Evolutionary conservation across 23 red algal genomes (phyloP), one percentile per base, ranked within the genome.

Genomic region (Agarophyton chilense): DNA sequence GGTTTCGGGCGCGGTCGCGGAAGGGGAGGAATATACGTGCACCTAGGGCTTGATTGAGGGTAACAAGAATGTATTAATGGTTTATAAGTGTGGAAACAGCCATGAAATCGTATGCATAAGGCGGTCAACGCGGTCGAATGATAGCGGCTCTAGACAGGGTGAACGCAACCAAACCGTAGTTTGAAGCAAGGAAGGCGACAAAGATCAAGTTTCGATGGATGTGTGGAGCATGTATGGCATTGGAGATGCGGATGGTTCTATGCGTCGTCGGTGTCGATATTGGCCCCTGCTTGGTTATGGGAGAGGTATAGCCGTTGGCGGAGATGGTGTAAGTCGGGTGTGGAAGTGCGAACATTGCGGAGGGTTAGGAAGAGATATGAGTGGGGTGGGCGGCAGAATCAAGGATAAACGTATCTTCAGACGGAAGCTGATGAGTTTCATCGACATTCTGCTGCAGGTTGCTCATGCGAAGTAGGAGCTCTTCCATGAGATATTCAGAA

Each of bases 381-480:
- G 80, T 70, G 2, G 80, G 80, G 31, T 67, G 6, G 36, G 80
- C 80, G 2, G 56, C 60, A 70, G 58, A 68, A 52, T 84, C 80
- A 11, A 68, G 80, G 5, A 84, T 34, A 26, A 41, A 60, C 76
- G 18, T 74, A 74, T 39, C 40, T n/a, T 74, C 34, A 18, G 33
- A 14, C 11, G 4, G 9, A 35, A 17, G 6, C 7, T 47, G 44
- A 47, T 12, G 7, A 47, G 6, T 12, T 47, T 6, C 6, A 26
- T 67, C 62, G 19, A 49, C 12, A 18, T 47, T 74, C 40, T 47
- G 39, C 31, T 42, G 10, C 36, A 67, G 43, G 43, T 10, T 44
- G 21, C 68, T 34, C 68, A 40, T 25, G 32, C 68, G 7, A 46
- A 47, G 8, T 47, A 19, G 28, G n/a, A 74, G 8, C 25, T 74